Conservation (phyloP, 768 basidiomycete genomes). For the Sporobolomyces phaffii region DNA sequence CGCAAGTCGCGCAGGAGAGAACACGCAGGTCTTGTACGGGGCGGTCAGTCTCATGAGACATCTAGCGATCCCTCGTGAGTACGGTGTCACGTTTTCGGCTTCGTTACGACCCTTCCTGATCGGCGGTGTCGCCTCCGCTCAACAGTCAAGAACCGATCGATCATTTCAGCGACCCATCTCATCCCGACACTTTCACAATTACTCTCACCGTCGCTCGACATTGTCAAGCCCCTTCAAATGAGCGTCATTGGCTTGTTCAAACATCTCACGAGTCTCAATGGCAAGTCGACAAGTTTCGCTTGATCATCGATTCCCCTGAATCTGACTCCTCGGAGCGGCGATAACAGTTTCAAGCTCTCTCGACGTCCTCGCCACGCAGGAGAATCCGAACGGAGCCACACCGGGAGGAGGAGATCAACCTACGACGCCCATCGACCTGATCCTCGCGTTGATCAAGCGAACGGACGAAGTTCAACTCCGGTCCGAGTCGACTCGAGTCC, state of each 20-base stretch:
- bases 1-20: slow-evolving; percentile 28
- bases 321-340: neutral
- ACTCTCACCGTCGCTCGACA: slow-evolving; percentile 70
- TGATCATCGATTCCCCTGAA: too few relatives aligned
- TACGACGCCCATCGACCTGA: slow-evolving; percentile 59
- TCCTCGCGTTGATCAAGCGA: slow-evolving; percentile 68
- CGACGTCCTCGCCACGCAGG: slow-evolving; percentile 51
- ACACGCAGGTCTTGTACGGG: slow-evolving; percentile 69
- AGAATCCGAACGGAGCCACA: neutral
- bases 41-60: slow-evolving; percentile 81
- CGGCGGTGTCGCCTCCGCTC: fast-evolving
- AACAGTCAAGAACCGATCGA: slow-evolving; percentile 55
- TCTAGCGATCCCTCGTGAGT: slow-evolving; percentile 53
- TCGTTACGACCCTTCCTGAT: too few relatives aligned
- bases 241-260: slow-evolving; percentile 82
- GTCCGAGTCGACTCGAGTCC: slow-evolving; percentile 81
- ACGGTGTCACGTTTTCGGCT: too few relatives aligned
- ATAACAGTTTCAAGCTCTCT: slow-evolving; percentile 48
- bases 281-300: slow-evolving; percentile 48
- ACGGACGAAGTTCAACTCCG: slow-evolving; percentile 75
- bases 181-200: slow-evolving; percentile 58
- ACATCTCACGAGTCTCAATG: slow-evolving; percentile 69
- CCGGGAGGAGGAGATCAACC: too few relatives aligned
- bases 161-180: slow-evolving; percentile 60
- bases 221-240: slow-evolving; percentile 79